Evolutionary conservation across 116 monocot species (phyloP).

Genomic region (Phalaenopsis hybrid): DNA sequence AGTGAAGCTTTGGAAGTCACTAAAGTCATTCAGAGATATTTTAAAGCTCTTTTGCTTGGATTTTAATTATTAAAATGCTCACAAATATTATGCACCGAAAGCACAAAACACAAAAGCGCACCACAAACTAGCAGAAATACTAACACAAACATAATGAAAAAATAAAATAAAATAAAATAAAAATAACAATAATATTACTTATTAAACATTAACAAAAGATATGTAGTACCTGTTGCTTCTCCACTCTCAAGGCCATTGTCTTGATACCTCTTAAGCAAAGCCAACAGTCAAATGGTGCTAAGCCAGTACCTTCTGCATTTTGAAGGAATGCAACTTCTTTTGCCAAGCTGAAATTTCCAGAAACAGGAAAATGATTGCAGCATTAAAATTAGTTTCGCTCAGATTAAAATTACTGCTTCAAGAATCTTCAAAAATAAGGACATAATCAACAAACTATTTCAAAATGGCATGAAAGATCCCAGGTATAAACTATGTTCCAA

Average conservation of each 20-base stretch:
- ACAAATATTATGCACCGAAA: background rate
- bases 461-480: background rate
- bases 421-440: background rate
- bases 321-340: conserved; percentile 84
- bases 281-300: conserved; percentile 99
- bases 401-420: background rate
- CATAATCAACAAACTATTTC: background rate
- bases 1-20: background rate
- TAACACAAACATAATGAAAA: background rate
- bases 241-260: conserved; percentile 90
- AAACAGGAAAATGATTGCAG: conserved; percentile 13
- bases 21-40: no score
- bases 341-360: conserved; percentile 43
- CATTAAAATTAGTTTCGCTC: background rate
- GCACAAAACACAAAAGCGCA: background rate
- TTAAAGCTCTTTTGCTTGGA: background rate
- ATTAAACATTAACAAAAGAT: background rate
- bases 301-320: conserved; percentile 91
- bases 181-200: background rate
- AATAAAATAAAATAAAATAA: background rate
- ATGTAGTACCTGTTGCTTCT: conserved; percentile 80
- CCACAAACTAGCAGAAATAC: background rate
- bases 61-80: background rate
- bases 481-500: background rate
- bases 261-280: conserved; percentile 90